Conservation (phyloP, 129 eudicot species). For the Lonicera japonica region DNA sequence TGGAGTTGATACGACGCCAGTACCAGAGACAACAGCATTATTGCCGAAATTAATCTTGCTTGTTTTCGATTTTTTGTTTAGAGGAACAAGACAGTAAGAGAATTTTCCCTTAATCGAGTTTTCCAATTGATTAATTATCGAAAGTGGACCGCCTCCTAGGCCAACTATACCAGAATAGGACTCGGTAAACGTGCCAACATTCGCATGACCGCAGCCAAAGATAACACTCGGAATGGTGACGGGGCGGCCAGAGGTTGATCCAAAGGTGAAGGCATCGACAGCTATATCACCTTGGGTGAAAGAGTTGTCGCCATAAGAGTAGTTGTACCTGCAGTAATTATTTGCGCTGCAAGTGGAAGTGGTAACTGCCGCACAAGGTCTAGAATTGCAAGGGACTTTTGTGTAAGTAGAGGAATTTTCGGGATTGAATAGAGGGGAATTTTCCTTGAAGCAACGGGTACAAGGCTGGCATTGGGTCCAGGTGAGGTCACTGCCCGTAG, state of each 20-base stretch:
- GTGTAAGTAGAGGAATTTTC: slow-evolving; percentile 30
- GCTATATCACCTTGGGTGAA: too few species aligned
- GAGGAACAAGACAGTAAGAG: too few species aligned
- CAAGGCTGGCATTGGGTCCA: slow-evolving; percentile 77
- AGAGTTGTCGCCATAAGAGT: too few species aligned
- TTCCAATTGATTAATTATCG: too few species aligned
- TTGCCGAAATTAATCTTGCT: too few species aligned
- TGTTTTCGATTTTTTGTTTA: too few species aligned
- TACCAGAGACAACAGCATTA: too few species aligned
- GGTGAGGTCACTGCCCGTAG: slow-evolving; percentile 63
- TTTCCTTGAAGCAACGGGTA: slow-evolving; percentile 42
- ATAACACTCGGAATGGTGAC: slow-evolving; percentile 23
- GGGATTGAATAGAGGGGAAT: too few species aligned
- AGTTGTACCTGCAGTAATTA: too few species aligned
- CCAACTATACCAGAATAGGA: slow-evolving; percentile 53
- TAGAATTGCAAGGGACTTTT: slow-evolving; percentile 26
- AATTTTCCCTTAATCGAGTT: too few species aligned
- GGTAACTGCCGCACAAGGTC: slow-evolving; percentile 10
- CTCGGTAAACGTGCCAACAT: slow-evolving; percentile 23
- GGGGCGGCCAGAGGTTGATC: neutral
- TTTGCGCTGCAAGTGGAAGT: slow-evolving; percentile 1
- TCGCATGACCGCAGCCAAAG: slow-evolving; percentile 62
- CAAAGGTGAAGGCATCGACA: slow-evolving; percentile 38
- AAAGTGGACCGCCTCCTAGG: too few species aligned
- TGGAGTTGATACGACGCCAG: too few species aligned